A percentile compares a stretch with the other conserved stretches of the same genome.
phyloP scores from a whole-genome alignment of 805 yeast genomes.

The Lipomyces sp. region DNA sequence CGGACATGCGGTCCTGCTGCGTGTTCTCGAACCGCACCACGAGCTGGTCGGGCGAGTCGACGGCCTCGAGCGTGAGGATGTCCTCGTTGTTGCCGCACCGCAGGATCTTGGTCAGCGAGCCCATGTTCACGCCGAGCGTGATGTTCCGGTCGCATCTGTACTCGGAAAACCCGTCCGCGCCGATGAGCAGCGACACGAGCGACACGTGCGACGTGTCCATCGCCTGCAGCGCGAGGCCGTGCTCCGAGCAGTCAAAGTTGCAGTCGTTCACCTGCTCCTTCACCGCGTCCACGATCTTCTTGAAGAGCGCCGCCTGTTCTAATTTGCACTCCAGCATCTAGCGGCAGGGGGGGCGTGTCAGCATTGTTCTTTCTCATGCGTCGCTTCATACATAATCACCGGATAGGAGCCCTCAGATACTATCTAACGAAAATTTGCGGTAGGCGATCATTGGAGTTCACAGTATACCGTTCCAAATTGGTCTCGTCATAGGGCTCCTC shows the following conservation, averaged over 20 bases:
- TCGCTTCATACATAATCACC: not conserved
- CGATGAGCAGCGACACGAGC: conserved; percentile 81
- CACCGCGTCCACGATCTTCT: conserved; percentile 89
- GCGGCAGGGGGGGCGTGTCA: not conserved
- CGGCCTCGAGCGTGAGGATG: conserved; percentile 82
- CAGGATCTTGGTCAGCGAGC: conserved; percentile 80
- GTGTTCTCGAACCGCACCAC: conserved; percentile 85
- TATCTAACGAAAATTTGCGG: conserved; percentile 24
- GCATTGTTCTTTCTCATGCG: not conserved
- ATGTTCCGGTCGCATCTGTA: conserved; percentile 94
- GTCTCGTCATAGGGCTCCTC: conserved; percentile 15
- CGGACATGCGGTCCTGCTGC: conserved; percentile 85
- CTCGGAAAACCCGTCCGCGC: conserved; percentile 81
- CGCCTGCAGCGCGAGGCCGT: conserved; percentile 94
- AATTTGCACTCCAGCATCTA: conserved; percentile 95
- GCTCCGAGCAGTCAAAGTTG: conserved; percentile 94
- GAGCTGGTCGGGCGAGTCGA: conserved; percentile 78
- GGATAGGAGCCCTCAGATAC: conserved; percentile 28
- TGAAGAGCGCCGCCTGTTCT: conserved; percentile 85
- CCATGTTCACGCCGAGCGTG: conserved; percentile 87
- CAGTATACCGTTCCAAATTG: conserved; percentile 1
- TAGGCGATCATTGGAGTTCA: conserved; percentile 6
- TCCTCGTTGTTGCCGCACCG: conserved; percentile 90
- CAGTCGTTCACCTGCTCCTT: conserved; percentile 92
- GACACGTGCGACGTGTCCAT: conserved; percentile 96